phyloP scores from a whole-genome alignment of 352 stramenopile species.

The Thraustochytrium aureum region DNA sequence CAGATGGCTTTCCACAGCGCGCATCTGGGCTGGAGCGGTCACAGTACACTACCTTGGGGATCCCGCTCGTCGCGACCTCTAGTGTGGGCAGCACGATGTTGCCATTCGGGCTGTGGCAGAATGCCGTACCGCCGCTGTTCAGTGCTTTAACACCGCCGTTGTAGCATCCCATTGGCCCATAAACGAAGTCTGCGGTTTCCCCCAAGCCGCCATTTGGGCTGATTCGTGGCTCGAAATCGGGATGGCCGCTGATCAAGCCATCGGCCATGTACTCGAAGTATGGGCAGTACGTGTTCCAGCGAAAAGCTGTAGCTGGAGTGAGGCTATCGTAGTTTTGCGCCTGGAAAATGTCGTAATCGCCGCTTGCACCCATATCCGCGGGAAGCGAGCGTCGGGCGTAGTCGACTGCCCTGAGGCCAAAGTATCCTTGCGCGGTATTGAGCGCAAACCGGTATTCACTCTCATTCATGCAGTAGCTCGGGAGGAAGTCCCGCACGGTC shows the following conservation, averaged over 20 bases:
- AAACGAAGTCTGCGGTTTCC: too few relatives aligned
- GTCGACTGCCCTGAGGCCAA: neutral
- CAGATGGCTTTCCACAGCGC: neutral
- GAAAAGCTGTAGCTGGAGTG: neutral
- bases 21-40: neutral
- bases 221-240: conserved; percentile 38
- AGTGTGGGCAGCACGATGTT: conserved; percentile 9
- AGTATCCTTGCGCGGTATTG: neutral
- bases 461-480: conserved; percentile 10
- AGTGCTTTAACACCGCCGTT: too few relatives aligned
- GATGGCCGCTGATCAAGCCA: conserved; percentile 27
- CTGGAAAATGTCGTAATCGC: neutral
- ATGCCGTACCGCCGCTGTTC: too few relatives aligned
- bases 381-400: neutral
- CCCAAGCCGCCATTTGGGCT: neutral
- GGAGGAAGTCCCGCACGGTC: conserved; percentile 42
- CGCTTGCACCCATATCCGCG: neutral
- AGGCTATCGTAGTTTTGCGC: too few relatives aligned
- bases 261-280: neutral
- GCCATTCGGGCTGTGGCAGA: neutral
- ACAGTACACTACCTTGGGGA: conserved; percentile 36
- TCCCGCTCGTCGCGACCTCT: neutral
- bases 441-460: conserved; percentile 9
- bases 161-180: too few relatives aligned
- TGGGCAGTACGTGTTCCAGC: conserved; percentile 28